Evolutionary conservation across 306 rosid species (phyloP).

Genomic region (Clitoria ternatea): DNA sequence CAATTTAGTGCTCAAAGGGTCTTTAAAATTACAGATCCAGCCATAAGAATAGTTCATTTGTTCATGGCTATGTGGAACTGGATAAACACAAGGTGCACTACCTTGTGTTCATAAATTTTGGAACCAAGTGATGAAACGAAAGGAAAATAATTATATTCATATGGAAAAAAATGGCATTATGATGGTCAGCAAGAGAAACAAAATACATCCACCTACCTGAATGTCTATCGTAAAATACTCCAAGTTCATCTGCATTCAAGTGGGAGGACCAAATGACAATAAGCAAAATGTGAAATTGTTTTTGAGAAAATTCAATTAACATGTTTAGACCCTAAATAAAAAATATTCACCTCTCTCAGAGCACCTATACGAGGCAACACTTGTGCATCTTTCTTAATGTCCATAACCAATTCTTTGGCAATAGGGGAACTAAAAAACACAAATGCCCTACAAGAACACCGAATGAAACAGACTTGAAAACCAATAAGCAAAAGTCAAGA

Average conservation of each 20-base stretch:
- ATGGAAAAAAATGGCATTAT: background rate
- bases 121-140: slow-evolving; percentile 8
- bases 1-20: background rate
- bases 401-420: slow-evolving; percentile 62
- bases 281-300: slow-evolving; percentile 8
- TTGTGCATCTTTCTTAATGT: slow-evolving; percentile 61
- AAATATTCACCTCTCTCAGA: slow-evolving; percentile 67
- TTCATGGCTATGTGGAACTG: slow-evolving; percentile 11
- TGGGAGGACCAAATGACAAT: slow-evolving; percentile 16
- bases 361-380: slow-evolving; percentile 90
- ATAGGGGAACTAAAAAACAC: slow-evolving; percentile 91
- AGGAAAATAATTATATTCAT: background rate
- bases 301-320: slow-evolving; percentile 15
- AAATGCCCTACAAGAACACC: slow-evolving; percentile 70
- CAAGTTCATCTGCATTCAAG: slow-evolving; percentile 86
- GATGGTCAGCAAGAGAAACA: background rate
- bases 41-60: background rate
- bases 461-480: slow-evolving; percentile 24
- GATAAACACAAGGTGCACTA: slow-evolving; percentile 7
- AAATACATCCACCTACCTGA: slow-evolving; percentile 61
- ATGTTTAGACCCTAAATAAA: slow-evolving; percentile 16
- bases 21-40: background rate
- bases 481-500: slow-evolving; percentile 19
- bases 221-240: slow-evolving; percentile 88
- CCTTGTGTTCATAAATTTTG: slow-evolving; percentile 3